Conservation (phyloP, 441 rosid species). For the Sinapis alba region DNA sequence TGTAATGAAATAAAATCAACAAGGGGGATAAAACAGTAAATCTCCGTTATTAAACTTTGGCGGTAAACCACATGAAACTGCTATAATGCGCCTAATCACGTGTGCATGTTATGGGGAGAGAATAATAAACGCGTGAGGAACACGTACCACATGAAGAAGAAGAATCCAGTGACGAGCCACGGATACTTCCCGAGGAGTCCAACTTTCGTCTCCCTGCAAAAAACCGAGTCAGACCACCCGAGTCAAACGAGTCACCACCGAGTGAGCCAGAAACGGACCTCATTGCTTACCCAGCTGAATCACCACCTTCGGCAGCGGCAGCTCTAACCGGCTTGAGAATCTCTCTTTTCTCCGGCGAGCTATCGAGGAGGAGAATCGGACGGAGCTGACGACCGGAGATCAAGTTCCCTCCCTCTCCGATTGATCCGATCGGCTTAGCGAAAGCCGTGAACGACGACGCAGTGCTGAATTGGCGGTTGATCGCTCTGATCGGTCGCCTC, state of each 20-base stretch:
- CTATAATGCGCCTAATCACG: conserved; percentile 2
- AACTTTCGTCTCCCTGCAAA: conserved; percentile 57
- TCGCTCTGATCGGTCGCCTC: conserved; percentile 47
- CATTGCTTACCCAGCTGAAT: conserved; percentile 96
- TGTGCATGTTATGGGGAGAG: conserved; percentile 7
- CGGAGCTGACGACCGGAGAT: conserved; percentile 86
- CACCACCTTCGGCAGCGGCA: conserved; percentile 78
- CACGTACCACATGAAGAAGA: conserved; percentile 96
- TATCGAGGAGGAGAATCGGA: conserved; percentile 63
- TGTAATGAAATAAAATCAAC: conserved; percentile 22
- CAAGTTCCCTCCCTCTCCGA: conserved; percentile 72
- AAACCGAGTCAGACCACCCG: conserved; percentile 35
- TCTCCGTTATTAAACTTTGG: not conserved
- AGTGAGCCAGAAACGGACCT: conserved; percentile 54
- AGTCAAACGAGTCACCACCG: conserved; percentile 42
- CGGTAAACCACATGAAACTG: not conserved
- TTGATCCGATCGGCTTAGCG: conserved; percentile 57
- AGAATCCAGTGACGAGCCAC: conserved; percentile 79
- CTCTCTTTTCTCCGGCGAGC: conserved; percentile 38
- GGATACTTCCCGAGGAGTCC: conserved; percentile 79
- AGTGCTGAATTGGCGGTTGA: conserved; percentile 28
- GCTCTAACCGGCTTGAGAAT: conserved; percentile 53
- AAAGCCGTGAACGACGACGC: conserved; percentile 21
- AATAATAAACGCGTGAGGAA: conserved; percentile 14
- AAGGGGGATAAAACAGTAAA: conserved; percentile 30